Percentiles rank a stretch among this genome's conserved stretches.
Evolutionary conservation across 2,329 filamentous ascomycete species (phyloP).

Genomic region (Neonectria punicea): DNA sequence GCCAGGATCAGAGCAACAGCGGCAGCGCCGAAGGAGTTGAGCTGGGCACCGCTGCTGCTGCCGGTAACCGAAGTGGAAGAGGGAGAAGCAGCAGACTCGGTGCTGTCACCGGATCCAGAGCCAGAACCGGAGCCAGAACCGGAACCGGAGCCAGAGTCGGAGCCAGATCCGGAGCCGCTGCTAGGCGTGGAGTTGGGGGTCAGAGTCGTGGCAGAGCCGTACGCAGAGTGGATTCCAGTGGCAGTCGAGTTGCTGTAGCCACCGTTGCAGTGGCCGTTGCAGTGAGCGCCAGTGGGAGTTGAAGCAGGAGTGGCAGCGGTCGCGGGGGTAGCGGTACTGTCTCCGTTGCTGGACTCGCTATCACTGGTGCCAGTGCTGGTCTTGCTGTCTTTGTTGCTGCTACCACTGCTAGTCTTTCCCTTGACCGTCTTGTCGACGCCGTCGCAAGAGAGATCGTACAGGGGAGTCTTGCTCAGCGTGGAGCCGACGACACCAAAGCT

Average conservation of each 20-base stretch:
- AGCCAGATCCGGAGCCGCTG: conserved; percentile 30
- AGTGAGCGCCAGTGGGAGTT: conserved; percentile 10
- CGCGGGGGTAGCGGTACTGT: conserved; percentile 5
- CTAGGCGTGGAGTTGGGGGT: neutral
- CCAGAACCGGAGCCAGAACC: conserved; percentile 39
- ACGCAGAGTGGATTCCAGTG: conserved; percentile 10
- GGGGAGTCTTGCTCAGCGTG: conserved; percentile 62
- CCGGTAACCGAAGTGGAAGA: conserved; percentile 23
- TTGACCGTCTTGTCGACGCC: conserved; percentile 33
- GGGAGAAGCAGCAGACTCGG: conserved; percentile 22
- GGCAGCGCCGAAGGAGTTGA: conserved; percentile 47
- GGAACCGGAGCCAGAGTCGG: neutral
- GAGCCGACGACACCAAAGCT: conserved; percentile 76
- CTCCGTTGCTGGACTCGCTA: conserved; percentile 10
- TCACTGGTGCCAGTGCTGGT: neutral
- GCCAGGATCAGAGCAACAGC: conserved; percentile 46
- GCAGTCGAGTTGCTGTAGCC: conserved; percentile 10
- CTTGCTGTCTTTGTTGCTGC: conserved; percentile 15
- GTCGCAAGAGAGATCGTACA: conserved; percentile 70
- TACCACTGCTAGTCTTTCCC: conserved; percentile 18
- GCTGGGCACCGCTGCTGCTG: conserved; percentile 30
- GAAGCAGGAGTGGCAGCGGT: conserved; percentile 26
- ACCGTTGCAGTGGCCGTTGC: neutral
- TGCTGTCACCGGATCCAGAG: neutral
- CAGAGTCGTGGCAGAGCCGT: neutral